Evolutionary conservation across 805 yeast species (phyloP).

Genomic region (Maudiozyma barnettii): DNA sequence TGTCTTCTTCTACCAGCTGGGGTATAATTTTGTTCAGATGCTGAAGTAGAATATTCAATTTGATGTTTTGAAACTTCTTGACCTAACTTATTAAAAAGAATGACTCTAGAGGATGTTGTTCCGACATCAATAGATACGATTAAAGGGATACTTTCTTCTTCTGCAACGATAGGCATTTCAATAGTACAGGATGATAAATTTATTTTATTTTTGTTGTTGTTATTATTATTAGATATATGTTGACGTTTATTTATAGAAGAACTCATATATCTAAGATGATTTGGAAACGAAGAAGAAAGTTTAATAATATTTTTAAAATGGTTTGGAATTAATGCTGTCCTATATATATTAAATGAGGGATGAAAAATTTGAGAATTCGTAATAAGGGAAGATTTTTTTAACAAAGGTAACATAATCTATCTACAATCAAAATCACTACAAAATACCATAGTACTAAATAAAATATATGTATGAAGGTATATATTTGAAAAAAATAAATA

Average conservation of each 20-base stretch:
- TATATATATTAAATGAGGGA: background rate
- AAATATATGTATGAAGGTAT: too few relatives aligned
- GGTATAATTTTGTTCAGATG: slow-evolving; percentile 40
- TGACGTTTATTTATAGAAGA: background rate
- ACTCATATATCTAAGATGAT: background rate
- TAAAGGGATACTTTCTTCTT: slow-evolving; percentile 24
- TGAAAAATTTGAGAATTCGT: too few relatives aligned
- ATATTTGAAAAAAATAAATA: too few relatives aligned
- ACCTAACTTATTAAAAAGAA: slow-evolving; percentile 65
- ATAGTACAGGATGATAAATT: background rate
- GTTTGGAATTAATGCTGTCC: too few relatives aligned
- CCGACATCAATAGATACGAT: slow-evolving; percentile 81
- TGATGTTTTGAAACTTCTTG: slow-evolving; percentile 80
- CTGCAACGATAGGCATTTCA: background rate
- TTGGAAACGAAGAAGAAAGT: background rate
- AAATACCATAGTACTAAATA: too few relatives aligned
- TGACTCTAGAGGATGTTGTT: slow-evolving; percentile 85
- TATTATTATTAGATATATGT: background rate
- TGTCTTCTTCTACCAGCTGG: slow-evolving; percentile 38
- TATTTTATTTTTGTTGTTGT: too few relatives aligned
- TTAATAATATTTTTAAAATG: background rate
- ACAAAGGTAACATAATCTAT: too few relatives aligned
- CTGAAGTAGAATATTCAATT: slow-evolving; percentile 76
- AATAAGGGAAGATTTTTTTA: too few relatives aligned
- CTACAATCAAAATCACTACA: too few relatives aligned